phyloP scores from a whole-genome alignment of 805 yeast genomes.

The Hanseniaspora vineae region DNA sequence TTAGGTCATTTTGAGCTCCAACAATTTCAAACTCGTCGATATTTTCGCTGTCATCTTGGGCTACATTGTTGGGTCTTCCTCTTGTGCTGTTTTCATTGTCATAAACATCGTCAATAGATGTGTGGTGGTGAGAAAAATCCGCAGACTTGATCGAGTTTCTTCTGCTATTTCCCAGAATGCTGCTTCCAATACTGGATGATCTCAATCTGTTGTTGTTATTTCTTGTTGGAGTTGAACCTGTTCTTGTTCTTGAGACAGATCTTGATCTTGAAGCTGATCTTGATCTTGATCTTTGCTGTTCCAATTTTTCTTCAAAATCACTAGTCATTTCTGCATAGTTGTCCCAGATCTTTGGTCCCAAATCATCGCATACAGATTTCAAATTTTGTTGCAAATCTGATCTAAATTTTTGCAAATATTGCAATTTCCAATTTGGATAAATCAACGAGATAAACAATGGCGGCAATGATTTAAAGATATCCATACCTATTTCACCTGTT shows the following conservation, averaged over 20 bases:
- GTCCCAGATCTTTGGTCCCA: conserved; percentile 81
- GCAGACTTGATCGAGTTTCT: neutral
- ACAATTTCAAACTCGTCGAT: conserved; percentile 5
- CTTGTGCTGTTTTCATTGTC: neutral
- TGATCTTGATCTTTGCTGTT: conserved; percentile 2
- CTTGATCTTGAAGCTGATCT: conserved; percentile 5
- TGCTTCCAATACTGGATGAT: conserved; percentile 4
- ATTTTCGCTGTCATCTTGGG: neutral
- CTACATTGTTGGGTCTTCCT: no score
- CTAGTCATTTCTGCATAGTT: conserved; percentile 44
- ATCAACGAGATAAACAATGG: conserved; percentile 45
- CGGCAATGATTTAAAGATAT: conserved; percentile 66
- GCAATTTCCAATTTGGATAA: conserved; percentile 30
- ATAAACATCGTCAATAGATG: neutral
- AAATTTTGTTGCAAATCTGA: conserved; percentile 52
- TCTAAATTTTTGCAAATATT: conserved; percentile 46
- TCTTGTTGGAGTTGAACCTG: no score
- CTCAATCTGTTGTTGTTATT: no score
- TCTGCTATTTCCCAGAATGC: conserved; percentile 6
- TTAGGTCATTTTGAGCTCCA: neutral
- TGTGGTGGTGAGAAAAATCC: neutral
- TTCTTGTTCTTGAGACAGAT: neutral
- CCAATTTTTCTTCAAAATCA: conserved; percentile 2
- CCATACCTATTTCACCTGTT: conserved; percentile 90
- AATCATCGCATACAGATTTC: conserved; percentile 64